Base-by-base conservation (phyloP, 345 rosid genomes). In the Gossypium rotundifolium region DNA sequence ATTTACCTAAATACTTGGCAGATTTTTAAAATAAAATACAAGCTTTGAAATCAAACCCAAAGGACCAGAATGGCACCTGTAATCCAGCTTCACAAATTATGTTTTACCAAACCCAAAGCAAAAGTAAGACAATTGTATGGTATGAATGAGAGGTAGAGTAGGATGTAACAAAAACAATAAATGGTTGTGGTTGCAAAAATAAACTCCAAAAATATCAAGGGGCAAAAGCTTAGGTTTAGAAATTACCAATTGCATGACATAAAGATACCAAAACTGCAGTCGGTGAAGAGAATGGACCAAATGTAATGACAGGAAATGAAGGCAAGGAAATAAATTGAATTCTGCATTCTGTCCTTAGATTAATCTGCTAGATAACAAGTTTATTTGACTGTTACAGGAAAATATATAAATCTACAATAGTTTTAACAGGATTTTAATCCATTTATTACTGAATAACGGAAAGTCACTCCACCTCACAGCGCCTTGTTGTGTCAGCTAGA, bases 401-500 rank as follows among this genome's bases (percentile, higher is more conserved):
- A 51, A 65, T 33, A 55, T 54, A 72, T 17, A 23, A 70, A 72
- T 18, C 63, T 40, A 69, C 25, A 9, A 40, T 17, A 33, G 69
- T 63, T 20, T 49, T 27, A 63, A 38, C 2, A 40, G 40, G 38
- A 33, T 17, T 46, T 33, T 44, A 53, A 20, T 40, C 11, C 42
- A 22, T 59, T 18, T 14, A 46, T 42, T 23, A 33, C 33, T 18
- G 7, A 17, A 71, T 22, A 23, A 23, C 46, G 4, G 44, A 76
- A 33, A 45, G 27, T 49, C 70, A 78, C 48, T 48, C 70, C 71
- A 94, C 98, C 98, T 94, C 97, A 81, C 98, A 92, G 38, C 87
- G 89, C 2, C 75, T 76, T 20, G 96, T 89, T 51, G 97, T 92
- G 84, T 92, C 98, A 74, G 96, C 98, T 83, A 94, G 94, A 81